A percentile compares a stretch with the other conserved stretches of the same genome.
Conservation (phyloP, 805 yeast species). For the Metschnikowia bowlesiae region DNA sequence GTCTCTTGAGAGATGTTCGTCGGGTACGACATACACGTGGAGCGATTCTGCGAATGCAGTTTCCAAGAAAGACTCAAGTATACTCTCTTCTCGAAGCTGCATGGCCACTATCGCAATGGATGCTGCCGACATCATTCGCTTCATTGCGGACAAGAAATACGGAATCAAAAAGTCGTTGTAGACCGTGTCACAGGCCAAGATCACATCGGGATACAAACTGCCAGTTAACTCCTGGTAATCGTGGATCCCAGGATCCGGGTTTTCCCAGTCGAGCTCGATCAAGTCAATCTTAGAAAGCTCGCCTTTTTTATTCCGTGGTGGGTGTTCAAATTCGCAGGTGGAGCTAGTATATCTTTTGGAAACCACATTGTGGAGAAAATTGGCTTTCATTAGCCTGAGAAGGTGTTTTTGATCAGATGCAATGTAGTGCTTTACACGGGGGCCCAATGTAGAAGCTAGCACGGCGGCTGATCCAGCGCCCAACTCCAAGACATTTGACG, state of each 20-base stretch:
- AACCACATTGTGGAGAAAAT: slow-evolving; percentile 39
- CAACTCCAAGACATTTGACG: slow-evolving; percentile 44
- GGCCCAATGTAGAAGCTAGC: slow-evolving; percentile 38
- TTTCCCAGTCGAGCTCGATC: slow-evolving; percentile 61
- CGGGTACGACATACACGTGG: slow-evolving; percentile 30
- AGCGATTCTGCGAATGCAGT: slow-evolving; percentile 29
- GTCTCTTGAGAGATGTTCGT: slow-evolving; percentile 23
- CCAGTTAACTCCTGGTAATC: slow-evolving; percentile 11
- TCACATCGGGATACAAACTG: slow-evolving; percentile 35
- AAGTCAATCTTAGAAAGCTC: slow-evolving; percentile 34
- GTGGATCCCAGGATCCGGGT: slow-evolving; percentile 30
- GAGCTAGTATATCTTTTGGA: slow-evolving; percentile 8
- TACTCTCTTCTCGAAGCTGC: slow-evolving; percentile 52
- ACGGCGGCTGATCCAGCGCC: slow-evolving; percentile 63
- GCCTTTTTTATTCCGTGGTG: background rate
- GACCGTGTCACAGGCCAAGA: slow-evolving; percentile 62
- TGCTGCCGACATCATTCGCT: slow-evolving; percentile 25
- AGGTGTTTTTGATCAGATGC: slow-evolving; percentile 59
- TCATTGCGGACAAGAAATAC: slow-evolving; percentile 43
- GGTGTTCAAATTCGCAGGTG: slow-evolving; percentile 4
- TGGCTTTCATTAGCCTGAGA: slow-evolving; percentile 44
- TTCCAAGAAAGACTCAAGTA: slow-evolving; percentile 44
- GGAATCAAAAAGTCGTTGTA: slow-evolving; percentile 59
- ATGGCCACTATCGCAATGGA: slow-evolving; percentile 40
- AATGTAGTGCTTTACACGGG: slow-evolving; percentile 32